Evolutionary conservation across 306 rosid genomes (phyloP).

Genomic region (Delonix regia): DNA sequence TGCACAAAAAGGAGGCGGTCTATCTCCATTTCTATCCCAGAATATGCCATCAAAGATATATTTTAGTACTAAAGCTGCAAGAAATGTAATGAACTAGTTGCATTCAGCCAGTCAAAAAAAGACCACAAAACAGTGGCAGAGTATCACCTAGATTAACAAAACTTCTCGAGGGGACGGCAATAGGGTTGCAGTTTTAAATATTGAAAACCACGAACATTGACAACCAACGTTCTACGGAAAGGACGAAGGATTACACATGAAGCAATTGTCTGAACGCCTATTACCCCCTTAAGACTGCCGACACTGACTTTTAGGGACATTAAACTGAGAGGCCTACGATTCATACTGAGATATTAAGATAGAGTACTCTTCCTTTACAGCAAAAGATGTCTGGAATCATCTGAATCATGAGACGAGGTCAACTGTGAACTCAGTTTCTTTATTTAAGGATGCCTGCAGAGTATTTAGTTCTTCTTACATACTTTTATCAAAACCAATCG

Average conservation of each 20-base stretch:
- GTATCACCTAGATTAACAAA: too few relatives aligned
- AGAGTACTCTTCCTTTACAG: not conserved
- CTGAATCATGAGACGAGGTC: not conserved
- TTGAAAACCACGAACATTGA: not conserved
- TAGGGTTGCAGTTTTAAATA: too few relatives aligned
- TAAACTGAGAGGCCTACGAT: not conserved
- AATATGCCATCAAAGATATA: not conserved
- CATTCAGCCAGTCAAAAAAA: too few relatives aligned
- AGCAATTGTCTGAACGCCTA: not conserved
- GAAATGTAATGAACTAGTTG: not conserved
- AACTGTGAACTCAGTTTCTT: not conserved
- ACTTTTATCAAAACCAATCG: not conserved
- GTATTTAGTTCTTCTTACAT: not conserved
- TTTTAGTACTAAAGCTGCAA: not conserved
- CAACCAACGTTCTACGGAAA: too few relatives aligned
- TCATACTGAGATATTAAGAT: not conserved
- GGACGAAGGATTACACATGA: not conserved
- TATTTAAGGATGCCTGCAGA: not conserved
- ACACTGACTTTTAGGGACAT: not conserved
- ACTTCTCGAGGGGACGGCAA: too few relatives aligned
- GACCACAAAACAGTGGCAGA: too few relatives aligned
- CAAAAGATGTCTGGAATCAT: not conserved
- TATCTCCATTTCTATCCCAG: not conserved
- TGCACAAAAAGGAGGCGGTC: not conserved
- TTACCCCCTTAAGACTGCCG: not conserved